Evolutionary conservation across 805 yeast genomes (phyloP).

Genomic region (Wickerhamiella nectarea): DNA sequence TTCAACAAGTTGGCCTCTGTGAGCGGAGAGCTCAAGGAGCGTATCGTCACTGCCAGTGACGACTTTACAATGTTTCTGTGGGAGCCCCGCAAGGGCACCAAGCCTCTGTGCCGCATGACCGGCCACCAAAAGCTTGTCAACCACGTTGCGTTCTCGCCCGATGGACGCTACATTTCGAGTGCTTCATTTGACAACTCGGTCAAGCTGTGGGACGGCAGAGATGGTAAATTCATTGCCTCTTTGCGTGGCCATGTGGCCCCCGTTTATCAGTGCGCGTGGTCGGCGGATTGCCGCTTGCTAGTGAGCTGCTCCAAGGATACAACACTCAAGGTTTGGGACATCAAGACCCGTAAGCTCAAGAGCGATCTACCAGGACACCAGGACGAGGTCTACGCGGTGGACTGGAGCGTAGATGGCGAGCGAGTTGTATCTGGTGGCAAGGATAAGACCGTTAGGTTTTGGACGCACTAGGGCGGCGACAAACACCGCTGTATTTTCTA

Average conservation of each 20-base stretch:
- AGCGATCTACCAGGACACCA: slow-evolving; percentile 92
- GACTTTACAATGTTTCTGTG: slow-evolving; percentile 96
- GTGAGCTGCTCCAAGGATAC: slow-evolving; percentile 95
- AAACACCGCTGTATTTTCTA: too few relatives aligned
- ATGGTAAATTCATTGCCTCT: slow-evolving; percentile 79
- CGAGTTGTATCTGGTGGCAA: slow-evolving; percentile 96
- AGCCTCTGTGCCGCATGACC: slow-evolving; percentile 87
- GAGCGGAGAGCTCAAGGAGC: slow-evolving; percentile 47
- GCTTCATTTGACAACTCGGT: slow-evolving; percentile 93
- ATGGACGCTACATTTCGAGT: slow-evolving; percentile 78
- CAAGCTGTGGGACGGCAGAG: slow-evolving; percentile 90
- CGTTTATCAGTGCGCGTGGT: slow-evolving; percentile 96
- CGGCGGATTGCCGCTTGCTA: slow-evolving; percentile 78
- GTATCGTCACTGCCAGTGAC: slow-evolving; percentile 89
- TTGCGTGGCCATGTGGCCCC: slow-evolving; percentile 96
- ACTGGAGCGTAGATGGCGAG: slow-evolving; percentile 93
- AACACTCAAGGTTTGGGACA: slow-evolving; percentile 92
- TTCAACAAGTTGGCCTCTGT: slow-evolving; percentile 50
- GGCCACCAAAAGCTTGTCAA: slow-evolving; percentile 96
- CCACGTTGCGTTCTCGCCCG: slow-evolving; percentile 92
- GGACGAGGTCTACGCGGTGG: slow-evolving; percentile 94
- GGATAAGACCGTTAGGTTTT: slow-evolving; percentile 83
- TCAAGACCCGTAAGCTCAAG: slow-evolving; percentile 65
- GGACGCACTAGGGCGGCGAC: slow-evolving; percentile 62
- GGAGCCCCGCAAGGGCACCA: slow-evolving; percentile 72